Conservation (phyloP, 129 eudicot species). For the Flaveria brownii region DNA sequence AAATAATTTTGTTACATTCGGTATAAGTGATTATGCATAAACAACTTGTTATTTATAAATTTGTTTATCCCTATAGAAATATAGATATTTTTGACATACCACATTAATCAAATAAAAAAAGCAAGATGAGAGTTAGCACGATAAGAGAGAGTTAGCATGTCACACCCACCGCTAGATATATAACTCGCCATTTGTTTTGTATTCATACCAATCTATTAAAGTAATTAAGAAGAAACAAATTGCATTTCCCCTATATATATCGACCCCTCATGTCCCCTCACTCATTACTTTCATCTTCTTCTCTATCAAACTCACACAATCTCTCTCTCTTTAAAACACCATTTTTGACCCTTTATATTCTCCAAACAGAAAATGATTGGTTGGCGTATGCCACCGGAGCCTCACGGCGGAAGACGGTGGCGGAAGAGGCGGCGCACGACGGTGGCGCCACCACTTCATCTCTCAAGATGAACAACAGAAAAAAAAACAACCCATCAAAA, state of each 20-base stretch:
- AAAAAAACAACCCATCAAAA: constrained; percentile 6
- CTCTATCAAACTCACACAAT: constrained; percentile 9
- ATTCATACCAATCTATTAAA: too few relatives aligned
- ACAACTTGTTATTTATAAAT: too few relatives aligned
- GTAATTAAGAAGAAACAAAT: constrained; percentile 17
- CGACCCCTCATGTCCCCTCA: constrained; percentile 57
- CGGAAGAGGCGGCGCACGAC: constrained; percentile 29
- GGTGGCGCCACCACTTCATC: constrained; percentile 22
- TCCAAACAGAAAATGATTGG: constrained; percentile 25
- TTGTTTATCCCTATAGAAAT: too few relatives aligned
- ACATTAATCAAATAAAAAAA: too few relatives aligned
- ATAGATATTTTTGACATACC: too few relatives aligned
- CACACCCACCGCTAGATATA: too few relatives aligned
- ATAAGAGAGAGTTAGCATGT: too few relatives aligned
- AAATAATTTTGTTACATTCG: too few relatives aligned
- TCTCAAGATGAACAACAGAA: neutral
- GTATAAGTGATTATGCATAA: too few relatives aligned
- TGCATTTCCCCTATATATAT: constrained; percentile 60
- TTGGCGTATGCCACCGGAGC: constrained; percentile 28
- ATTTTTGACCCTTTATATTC: neutral
- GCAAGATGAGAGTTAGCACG: too few relatives aligned
- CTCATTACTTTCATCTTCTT: constrained; percentile 38
- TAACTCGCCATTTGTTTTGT: too few relatives aligned
- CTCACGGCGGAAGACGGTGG: constrained; percentile 12
- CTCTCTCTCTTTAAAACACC: constrained; percentile 22